A percentile compares a stretch with the other conserved stretches of the same genome.
Conservation (phyloP, 257 asterid species). For the Ballota nigra region DNA sequence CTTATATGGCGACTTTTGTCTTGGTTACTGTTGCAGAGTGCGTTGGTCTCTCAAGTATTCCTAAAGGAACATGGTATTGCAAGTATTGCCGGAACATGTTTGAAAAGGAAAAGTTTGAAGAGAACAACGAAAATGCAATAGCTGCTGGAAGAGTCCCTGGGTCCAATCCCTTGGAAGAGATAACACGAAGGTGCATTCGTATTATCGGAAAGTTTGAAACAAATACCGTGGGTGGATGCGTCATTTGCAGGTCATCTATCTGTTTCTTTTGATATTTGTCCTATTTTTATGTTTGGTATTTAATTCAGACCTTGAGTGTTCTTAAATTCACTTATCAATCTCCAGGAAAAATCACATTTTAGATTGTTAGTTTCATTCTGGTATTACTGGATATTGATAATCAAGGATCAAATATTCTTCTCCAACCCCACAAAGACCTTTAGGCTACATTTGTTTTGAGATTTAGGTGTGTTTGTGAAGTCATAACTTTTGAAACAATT, state of each 20-base stretch:
- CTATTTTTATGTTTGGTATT: too few relatives aligned
- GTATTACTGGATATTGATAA: background rate
- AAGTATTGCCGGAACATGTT: constrained; percentile 62
- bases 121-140: constrained; percentile 61
- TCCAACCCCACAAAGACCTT: background rate
- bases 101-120: constrained; percentile 54
- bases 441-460: too few relatives aligned
- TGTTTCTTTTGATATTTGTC: constrained; percentile 8
- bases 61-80: constrained; percentile 77
- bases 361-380: background rate
- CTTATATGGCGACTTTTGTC: background rate
- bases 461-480: too few relatives aligned
- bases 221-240: constrained; percentile 65
- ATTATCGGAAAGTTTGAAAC: constrained; percentile 53
- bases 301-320: constrained; percentile 5
- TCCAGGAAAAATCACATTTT: background rate
- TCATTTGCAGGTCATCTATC: constrained; percentile 73
- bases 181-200: constrained; percentile 72
- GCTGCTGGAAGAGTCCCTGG: constrained; percentile 96
- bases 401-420: constrained; percentile 13
- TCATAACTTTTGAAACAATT: too few relatives aligned
- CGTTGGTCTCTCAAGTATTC: constrained; percentile 46
- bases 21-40: constrained; percentile 55
- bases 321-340: background rate
- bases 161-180: constrained; percentile 67